A percentile compares a stretch with the other conserved stretches of the same genome.
These are phyloP conservation scores for Pichia inconspicua DNA, from an alignment of 1,139 yeast species.

Conservation along the genomic window DNA sequence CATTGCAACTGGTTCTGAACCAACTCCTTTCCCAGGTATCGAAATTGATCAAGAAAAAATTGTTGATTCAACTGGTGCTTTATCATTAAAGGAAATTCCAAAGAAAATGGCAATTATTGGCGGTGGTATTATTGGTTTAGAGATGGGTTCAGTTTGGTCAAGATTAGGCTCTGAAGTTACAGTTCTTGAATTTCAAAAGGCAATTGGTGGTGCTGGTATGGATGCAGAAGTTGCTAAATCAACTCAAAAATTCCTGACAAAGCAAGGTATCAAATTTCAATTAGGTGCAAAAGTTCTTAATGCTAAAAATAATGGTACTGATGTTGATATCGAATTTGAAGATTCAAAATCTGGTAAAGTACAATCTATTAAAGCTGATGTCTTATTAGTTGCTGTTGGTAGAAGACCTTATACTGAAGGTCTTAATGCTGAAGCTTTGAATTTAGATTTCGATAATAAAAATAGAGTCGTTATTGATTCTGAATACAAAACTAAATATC, in stretches of 20 bases:
- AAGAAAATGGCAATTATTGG: slow-evolving; percentile 90
- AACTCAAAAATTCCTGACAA: slow-evolving; percentile 80
- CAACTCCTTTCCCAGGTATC: slow-evolving; percentile 98
- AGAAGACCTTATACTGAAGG: slow-evolving; percentile 97
- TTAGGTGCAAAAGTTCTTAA: slow-evolving; percentile 83
- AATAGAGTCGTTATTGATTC: slow-evolving; percentile 93
- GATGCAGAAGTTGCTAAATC: slow-evolving; percentile 90
- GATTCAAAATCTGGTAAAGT: slow-evolving; percentile 79
- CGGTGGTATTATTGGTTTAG: slow-evolving; percentile 99
- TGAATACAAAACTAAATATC: slow-evolving; percentile 84
- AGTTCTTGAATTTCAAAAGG: slow-evolving; percentile 79
- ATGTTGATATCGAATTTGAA: slow-evolving; percentile 82
- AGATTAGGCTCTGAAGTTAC: slow-evolving; percentile 96
- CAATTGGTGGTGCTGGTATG: slow-evolving; percentile 95
- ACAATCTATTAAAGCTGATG: slow-evolving; percentile 81
- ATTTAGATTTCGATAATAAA: slow-evolving; percentile 81
- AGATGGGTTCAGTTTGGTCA: slow-evolving; percentile 97
- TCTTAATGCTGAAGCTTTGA: slow-evolving; percentile 79
- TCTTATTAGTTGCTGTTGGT: slow-evolving; percentile 92
- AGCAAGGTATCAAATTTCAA: slow-evolving; percentile 94
- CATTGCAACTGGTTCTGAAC: slow-evolving; percentile 98
- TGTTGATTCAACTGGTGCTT: slow-evolving; percentile 91
- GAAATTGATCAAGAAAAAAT: slow-evolving; percentile 95
- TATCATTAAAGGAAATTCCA: slow-evolving; percentile 80
- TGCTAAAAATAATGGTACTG: slow-evolving; percentile 83